Evolutionary conservation across 2,329 filamentous ascomycete genomes (phyloP), one percentile per base, ranked within the genome.

Genomic region (Dothistroma pini): DNA sequence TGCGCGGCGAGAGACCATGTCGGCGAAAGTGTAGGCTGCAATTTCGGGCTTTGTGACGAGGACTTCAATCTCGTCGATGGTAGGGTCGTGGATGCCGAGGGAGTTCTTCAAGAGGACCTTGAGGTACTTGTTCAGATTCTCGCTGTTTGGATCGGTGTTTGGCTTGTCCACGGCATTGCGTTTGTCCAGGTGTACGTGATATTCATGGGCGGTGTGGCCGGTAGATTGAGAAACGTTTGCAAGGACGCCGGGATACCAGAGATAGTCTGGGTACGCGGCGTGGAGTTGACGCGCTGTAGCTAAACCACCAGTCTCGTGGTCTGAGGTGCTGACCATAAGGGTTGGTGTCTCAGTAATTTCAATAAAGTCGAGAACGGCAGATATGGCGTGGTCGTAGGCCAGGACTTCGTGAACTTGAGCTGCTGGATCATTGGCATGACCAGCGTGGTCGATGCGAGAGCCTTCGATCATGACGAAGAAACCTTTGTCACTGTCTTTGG

Each of bases 391-490:
- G 80, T 99, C 95, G 70, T 96, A 99, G 56, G 92, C 93, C n/a
- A 97, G 81, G 0, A 99, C 93, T 76, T 99, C 95, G 68, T 90
- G 88, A 32, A 84, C 79, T 66, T 84, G 82, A 16, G 80, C 81
- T 19, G 79, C 80, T 4, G 82, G 80, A 65, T 84, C 82, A 65
- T 83, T 84, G 69, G 79, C 80, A 66, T 84, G 82, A 54, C 92
- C 95, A 4, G 95, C 93, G 74, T 99, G 95, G 71, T 99, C 95
- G 70, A 99, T 97, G 48, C 95, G 84, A 70, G 91, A 96, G 4
- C 93, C 95, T 76, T 99, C 95, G 63, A 99, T 96, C 93, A 99
- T 96, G 69, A 99, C 81, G 78, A 99, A 99, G 81, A 97, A 99
- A 4, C 95, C 95, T 76, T 96, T 87, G 48, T 97, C 91, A 64